These are phyloP conservation scores for Cenchrus americanus DNA, from an alignment of 176 grass and related monocot species.

Conservation along the genomic window DNA sequence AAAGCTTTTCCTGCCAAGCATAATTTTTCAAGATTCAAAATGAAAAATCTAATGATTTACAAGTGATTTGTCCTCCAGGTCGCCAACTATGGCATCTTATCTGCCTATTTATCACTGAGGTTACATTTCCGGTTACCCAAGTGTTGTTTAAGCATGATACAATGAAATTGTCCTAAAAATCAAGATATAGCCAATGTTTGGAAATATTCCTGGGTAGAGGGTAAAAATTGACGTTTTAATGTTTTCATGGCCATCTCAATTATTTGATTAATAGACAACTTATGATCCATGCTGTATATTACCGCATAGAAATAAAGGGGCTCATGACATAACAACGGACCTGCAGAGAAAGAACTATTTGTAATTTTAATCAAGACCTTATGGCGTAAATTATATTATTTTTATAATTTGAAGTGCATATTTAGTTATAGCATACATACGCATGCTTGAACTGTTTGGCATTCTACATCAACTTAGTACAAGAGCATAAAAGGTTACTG, in stretches of 20 bases:
- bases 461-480: neutral
- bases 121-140: neutral
- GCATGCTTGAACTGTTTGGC: neutral
- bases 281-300: neutral
- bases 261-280: neutral
- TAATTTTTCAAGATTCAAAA: neutral
- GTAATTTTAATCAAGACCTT: neutral
- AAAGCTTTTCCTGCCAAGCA: neutral
- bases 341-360: neutral
- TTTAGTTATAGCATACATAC: no score
- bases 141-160: neutral
- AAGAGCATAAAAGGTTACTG: neutral
- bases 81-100: neutral
- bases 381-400: neutral
- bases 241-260: neutral
- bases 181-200: neutral
- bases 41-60: neutral
- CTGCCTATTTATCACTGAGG: neutral
- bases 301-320: neutral
- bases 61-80: neutral
- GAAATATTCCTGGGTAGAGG: neutral
- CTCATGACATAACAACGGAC: neutral
- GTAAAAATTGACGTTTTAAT: neutral
- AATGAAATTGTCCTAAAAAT: neutral
- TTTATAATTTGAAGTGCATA: neutral